Evolutionary conservation across 257 asterid genomes (phyloP), one percentile per base, ranked within the genome.

Genomic region (Solanum tarapatanum): DNA sequence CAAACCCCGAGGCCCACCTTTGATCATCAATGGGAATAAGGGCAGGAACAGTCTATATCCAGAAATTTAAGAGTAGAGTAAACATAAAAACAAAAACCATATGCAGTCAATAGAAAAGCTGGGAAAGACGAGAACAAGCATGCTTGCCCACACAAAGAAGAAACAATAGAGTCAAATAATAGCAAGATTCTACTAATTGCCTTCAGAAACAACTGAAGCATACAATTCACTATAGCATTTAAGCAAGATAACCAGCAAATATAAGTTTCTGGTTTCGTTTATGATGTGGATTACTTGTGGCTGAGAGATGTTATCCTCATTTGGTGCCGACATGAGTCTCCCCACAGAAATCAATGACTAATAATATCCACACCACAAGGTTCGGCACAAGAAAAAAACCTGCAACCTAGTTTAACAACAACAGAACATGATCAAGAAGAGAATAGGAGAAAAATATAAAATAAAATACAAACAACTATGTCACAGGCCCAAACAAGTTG

Each of bases 201-300:
- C 36, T 43, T n/a, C 87, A 84, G 41, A 62, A 35, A 8, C 62
- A 66, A 32, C 66, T 82, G 28, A 68, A 2, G 24, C 64, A 30
- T 39, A 66, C 72, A 84, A 68, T 79, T 28, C n/a, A 28, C 23
- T 75, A 86, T 66, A 84, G 68, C 64, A 75, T 17, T 41, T 36
- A 21, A 90, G 36, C 68, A n/a, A 32, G 14, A 72, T 45, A 45
- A 32, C 24, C 35, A 84, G 83, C 77, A 48, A 48, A 39, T 28
- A 82, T 51, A 23, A 64, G 69, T 30, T 35, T 79, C 60, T 51
- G 55, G 88, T 83, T 55, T 62, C 17, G 17, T 55, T 23, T n/a
- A n/a, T 84, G 43, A 14, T 26, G 19, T 9, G 45, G 41, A 84
- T 87, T 90, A 95, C 98, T 97, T 94, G 92, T 37, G 94, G 76